phyloP scores from a whole-genome alignment of 2,329 filamentous ascomycete genomes.

The Corynespora cassiicola region DNA sequence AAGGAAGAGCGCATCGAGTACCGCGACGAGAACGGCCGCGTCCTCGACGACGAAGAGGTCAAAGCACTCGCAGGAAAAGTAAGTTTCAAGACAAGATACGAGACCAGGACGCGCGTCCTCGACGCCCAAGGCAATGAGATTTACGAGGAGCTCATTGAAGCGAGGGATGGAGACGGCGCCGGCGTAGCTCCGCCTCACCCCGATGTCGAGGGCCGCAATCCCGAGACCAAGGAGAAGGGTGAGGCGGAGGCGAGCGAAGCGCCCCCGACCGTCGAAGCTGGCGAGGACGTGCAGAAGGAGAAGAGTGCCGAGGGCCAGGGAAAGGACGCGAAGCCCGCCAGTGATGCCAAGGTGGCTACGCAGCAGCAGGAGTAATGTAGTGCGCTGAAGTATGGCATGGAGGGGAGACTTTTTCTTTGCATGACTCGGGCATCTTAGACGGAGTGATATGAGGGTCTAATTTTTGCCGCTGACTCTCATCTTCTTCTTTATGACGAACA shows the following conservation, averaged over 20 bases:
- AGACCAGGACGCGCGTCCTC: slow-evolving; percentile 87
- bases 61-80: slow-evolving; percentile 87
- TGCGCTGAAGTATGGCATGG: slow-evolving; percentile 1
- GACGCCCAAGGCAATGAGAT: slow-evolving; percentile 83
- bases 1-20: slow-evolving; percentile 90
- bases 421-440: too few species aligned
- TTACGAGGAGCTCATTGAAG: slow-evolving; percentile 50
- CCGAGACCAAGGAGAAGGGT: slow-evolving; percentile 58
- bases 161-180: slow-evolving; percentile 35
- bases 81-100: slow-evolving; percentile 92
- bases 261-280: slow-evolving; percentile 49
- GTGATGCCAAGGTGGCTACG: slow-evolving; percentile 46
- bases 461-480: too few species aligned
- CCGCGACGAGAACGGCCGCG: slow-evolving; percentile 90
- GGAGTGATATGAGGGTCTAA: too few species aligned
- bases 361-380: slow-evolving; percentile 21
- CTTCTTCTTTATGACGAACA: too few species aligned
- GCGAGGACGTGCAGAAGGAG: slow-evolving; percentile 53
- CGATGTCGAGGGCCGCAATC: slow-evolving; percentile 64
- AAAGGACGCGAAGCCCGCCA: slow-evolving; percentile 45
- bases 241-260: slow-evolving; percentile 46
- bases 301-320: slow-evolving; percentile 46
- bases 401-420: too few species aligned
- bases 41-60: slow-evolving; percentile 84
- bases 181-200: slow-evolving; percentile 61